Evolutionary conservation across 1,139 yeast species (phyloP), one percentile per base, ranked within the genome.

Genomic region (Lodderomyces pseudojiufengensis): DNA sequence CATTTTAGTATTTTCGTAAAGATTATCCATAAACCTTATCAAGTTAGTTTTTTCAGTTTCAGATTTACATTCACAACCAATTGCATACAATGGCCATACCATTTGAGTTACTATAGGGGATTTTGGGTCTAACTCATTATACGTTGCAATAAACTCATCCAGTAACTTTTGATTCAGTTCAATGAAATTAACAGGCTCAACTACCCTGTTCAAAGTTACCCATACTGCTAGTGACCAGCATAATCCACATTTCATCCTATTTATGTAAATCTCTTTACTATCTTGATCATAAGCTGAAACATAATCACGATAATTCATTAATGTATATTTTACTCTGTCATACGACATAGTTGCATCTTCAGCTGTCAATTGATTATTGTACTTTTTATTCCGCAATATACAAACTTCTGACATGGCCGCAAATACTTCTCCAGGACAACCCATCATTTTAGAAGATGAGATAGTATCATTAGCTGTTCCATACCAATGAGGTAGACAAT

Each of bases 71-170:
- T 63, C 66, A 32, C 76, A 58, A 2, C 70, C 74, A 31, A 74
- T 57, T 7, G 71, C 70, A 48, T 70, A 72, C 1, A 74, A 57
- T 0, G 80, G 80, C 80, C 80, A 75, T 2, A 75, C 78, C 80
- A 75, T 75, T 45, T 75, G 80, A 1, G 78, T 73, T 2, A 73
- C 70, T 18, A 67, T 51, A 2, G 78, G 76, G 2, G 73, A 62
- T 6, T 50, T 48, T 1, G 68, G 49, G 15, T 70, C 65, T 63
- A 75, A 55, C 0, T 70, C 52, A 2, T 61, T 58, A 45, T 74
- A 73, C 2, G 65, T 63, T 9, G 59, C 57, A 2, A 74, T 63
- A 44, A 75, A 75, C 43, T 75, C 80, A 31, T 55, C 48, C 3
- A 71, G 58, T 8, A 61, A 47, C 8, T 61, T 58, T 12, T 49